These are phyloP conservation scores for Talaromyces borbonicus DNA, from an alignment of 495 filamentous ascomycete species.

Conservation along the genomic window DNA sequence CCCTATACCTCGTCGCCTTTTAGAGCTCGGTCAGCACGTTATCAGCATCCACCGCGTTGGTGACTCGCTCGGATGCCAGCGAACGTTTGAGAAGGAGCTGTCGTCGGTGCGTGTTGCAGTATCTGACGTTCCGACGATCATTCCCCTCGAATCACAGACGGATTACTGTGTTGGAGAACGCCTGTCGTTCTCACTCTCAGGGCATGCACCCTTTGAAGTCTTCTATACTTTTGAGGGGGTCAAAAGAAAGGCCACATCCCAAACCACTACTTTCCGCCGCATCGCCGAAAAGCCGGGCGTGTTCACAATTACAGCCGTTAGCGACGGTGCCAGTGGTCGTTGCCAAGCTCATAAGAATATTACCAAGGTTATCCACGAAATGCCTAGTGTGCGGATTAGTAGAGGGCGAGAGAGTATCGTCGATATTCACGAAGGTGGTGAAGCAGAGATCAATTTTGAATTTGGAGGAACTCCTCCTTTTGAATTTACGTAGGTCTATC, in stretches of 20 bases:
- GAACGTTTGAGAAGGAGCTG: constrained; percentile 52
- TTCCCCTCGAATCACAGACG: constrained; percentile 68
- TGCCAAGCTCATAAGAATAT: constrained; percentile 73
- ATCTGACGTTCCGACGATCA: constrained; percentile 83
- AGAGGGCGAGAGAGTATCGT: constrained; percentile 67
- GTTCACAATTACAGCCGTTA: constrained; percentile 76
- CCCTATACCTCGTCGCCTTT: constrained; percentile 68
- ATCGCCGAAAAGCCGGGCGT: constrained; percentile 83
- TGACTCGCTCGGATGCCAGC: constrained; percentile 74
- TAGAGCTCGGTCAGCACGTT: constrained; percentile 75
- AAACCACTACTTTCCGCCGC: constrained; percentile 72
- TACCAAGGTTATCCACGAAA: constrained; percentile 72
- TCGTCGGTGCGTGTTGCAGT: constrained; percentile 77
- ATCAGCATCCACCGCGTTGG: constrained; percentile 81
- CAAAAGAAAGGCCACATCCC: constrained; percentile 65
- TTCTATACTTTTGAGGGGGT: constrained; percentile 79
- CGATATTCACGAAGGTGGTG: constrained; percentile 92
- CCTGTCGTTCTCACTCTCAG: constrained; percentile 80
- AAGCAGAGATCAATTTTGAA: constrained; percentile 84
- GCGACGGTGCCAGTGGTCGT: constrained; percentile 63
- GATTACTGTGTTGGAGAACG: constrained; percentile 96
- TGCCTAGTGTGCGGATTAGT: constrained; percentile 83
- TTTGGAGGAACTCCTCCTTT: constrained; percentile 95
- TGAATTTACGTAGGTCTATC: constrained; percentile 66
- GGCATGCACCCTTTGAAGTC: constrained; percentile 81